phyloP scores from a whole-genome alignment of 495 filamentous ascomycete genomes.

The Chaetomium cochliodes region DNA sequence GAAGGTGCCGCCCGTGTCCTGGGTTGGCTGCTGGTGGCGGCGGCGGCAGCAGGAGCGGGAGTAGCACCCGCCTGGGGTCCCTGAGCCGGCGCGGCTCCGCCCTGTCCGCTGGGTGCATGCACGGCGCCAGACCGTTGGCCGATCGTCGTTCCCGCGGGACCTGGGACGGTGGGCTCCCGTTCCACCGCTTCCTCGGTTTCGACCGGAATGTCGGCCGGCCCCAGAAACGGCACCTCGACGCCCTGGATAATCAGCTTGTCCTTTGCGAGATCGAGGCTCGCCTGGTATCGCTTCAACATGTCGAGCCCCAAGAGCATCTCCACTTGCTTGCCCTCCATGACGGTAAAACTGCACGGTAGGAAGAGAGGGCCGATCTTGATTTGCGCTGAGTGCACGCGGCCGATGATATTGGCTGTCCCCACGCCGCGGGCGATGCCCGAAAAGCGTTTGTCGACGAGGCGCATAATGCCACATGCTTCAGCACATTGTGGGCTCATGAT shows the following conservation, averaged over 20 bases:
- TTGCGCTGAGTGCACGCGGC: constrained; percentile 88
- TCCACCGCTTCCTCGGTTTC: constrained; percentile 66
- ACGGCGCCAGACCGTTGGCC: constrained; percentile 83
- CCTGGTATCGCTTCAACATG: constrained; percentile 94
- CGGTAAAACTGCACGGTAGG: constrained; percentile 94
- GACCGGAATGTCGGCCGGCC: constrained; percentile 90
- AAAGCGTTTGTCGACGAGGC: constrained; percentile 89
- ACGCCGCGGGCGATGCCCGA: constrained; percentile 89
- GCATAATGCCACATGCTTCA: constrained; percentile 91
- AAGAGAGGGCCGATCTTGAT: constrained; percentile 88
- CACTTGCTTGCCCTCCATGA: constrained; percentile 99
- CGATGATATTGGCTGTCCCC: constrained; percentile 89
- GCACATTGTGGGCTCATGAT: constrained; percentile 97
- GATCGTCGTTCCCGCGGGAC: constrained; percentile 80
- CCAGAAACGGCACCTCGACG: constrained; percentile 82
- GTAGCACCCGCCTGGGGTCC: constrained; percentile 26
- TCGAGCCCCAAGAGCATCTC: constrained; percentile 91
- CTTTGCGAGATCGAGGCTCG: constrained; percentile 79
- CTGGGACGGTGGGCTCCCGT: constrained; percentile 81
- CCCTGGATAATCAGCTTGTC: constrained; percentile 83
- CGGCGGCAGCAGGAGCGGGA: constrained; percentile 35
- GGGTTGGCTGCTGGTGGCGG: constrained; percentile 16
- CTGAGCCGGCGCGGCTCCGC: constrained; percentile 21
- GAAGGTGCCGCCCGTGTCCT: constrained; percentile 27
- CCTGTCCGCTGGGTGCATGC: constrained; percentile 60